phyloP scores from a whole-genome alignment of 1,139 yeast species.

The Hyphopichia wangnamkhiaoensis region DNA sequence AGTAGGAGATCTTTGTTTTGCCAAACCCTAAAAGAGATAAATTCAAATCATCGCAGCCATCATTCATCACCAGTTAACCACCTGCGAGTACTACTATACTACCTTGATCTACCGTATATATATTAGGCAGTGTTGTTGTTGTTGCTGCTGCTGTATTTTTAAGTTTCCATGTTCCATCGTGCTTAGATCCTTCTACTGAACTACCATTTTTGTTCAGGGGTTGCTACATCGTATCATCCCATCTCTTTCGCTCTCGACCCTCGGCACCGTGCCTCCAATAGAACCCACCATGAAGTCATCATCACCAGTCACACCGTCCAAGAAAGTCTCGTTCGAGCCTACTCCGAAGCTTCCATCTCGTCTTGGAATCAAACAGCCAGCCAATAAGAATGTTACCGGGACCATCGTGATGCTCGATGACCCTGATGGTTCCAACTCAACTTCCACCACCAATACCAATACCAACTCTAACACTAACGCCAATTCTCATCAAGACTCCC shows the following conservation, averaged over 20 bases:
- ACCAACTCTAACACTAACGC: conserved; percentile 5
- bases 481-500: conserved; percentile 14
- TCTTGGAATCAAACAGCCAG: conserved; percentile 45
- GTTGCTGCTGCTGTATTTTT: too few species aligned
- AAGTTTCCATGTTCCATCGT: too few species aligned
- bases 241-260: too few species aligned
- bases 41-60: background rate
- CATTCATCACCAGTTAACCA: background rate
- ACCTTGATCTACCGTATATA: too few species aligned
- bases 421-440: conserved; percentile 14
- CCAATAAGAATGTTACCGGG: conserved; percentile 45
- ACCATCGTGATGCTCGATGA: conserved; percentile 43
- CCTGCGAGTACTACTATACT: background rate
- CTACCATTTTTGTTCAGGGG: too few species aligned
- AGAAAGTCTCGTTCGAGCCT: background rate
- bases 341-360: background rate
- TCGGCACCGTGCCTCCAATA: too few species aligned
- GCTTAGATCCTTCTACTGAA: too few species aligned
- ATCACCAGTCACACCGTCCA: background rate
- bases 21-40: too few species aligned
- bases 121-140: too few species aligned
- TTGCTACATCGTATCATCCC: too few species aligned
- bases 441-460: conserved; percentile 5
- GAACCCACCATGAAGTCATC: too few species aligned
- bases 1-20: background rate